Base-by-base conservation (phyloP, 768 basidiomycete species). In the Hebeloma cylindrosporum region DNA sequence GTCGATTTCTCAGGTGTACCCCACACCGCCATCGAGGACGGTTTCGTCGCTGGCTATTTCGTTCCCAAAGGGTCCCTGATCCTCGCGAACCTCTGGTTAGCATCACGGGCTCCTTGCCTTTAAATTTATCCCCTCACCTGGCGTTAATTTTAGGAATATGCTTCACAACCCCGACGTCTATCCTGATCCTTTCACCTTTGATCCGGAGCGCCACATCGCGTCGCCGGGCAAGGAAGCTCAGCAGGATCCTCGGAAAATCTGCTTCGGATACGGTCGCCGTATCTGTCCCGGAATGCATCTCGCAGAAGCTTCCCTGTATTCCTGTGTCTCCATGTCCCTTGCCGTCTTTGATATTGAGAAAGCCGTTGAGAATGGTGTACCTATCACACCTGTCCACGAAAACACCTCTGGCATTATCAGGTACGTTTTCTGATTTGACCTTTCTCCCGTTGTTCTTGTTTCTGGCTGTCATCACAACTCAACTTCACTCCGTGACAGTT, bases 41-140 rank as follows among this genome's bases (percentile, higher is more conserved):
- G 71, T 25, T 61, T 66, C 22, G 60, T 71, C 32, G 49, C 59
- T 3, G 75, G 72, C 5, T 75, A 74, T 47, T 61, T 68, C 18
- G 69, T 80, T 32, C 77, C 78, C n/a, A 77, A 78, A 51, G 71
- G 68, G 7, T 53, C 74, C 0, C 57, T 76, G 26, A 69, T 79
- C 37, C 51, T 77, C 30, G 59, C 64, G 5, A 79, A 79, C 43
- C 59, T 75, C 26, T 78, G 76, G 78, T 74, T 26, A n/a, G 57
- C 46, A 10, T 26, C 33, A 14, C 16, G 14, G 45, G 10, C 14
- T 25, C 13, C 47, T 28, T 14, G 13, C 23, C 10, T n/a, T 39
- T 26, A 18, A 17, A 18, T 14, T 25, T 34, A 31, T 18, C 21
- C 21, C 34, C 21, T 29, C 33, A 31, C 31, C 28, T 9, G 28